Percentiles rank a stretch among this genome's conserved stretches.
phyloP scores from a whole-genome alignment of 805 yeast genomes.

The Nakazawaea ambrosiae region DNA sequence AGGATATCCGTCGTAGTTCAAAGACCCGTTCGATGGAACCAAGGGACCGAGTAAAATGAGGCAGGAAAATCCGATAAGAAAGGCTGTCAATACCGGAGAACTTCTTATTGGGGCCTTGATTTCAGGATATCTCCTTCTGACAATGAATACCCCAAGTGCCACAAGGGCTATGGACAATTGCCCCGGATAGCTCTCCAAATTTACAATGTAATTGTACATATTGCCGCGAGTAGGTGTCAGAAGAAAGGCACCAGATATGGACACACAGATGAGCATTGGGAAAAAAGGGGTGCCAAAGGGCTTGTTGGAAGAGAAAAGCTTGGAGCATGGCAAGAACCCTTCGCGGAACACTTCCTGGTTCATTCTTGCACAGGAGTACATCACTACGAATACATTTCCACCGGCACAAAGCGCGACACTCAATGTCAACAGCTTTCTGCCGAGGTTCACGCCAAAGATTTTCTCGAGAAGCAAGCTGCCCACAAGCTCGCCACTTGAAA shows the following conservation, averaged over 20 bases:
- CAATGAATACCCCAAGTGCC: slow-evolving; percentile 50
- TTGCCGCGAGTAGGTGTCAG: slow-evolving; percentile 39
- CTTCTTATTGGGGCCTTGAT: slow-evolving; percentile 46
- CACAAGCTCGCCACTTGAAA: slow-evolving; percentile 38
- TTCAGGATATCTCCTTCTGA: slow-evolving; percentile 42
- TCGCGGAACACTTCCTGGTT: slow-evolving; percentile 53
- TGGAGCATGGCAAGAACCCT: slow-evolving; percentile 45
- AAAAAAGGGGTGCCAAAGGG: slow-evolving; percentile 48
- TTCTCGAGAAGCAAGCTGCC: slow-evolving; percentile 47
- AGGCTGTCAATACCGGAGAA: slow-evolving; percentile 36
- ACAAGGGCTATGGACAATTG: slow-evolving; percentile 44
- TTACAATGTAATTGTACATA: slow-evolving; percentile 43
- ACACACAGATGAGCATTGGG: slow-evolving; percentile 35
- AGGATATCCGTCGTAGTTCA: slow-evolving; percentile 34
- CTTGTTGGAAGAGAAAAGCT: slow-evolving; percentile 45
- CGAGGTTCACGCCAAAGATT: slow-evolving; percentile 41
- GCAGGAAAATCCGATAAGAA: slow-evolving; percentile 36
- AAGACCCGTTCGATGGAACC: slow-evolving; percentile 30
- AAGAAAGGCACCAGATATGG: slow-evolving; percentile 33
- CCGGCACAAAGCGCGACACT: slow-evolving; percentile 48
- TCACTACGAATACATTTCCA: slow-evolving; percentile 48
- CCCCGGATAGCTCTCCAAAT: slow-evolving; percentile 44
- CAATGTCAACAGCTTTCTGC: slow-evolving; percentile 38
- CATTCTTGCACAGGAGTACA: slow-evolving; percentile 45
- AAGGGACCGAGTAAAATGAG: slow-evolving; percentile 49